Conservation (phyloP, 805 yeast genomes). For the Cyberlindnera saturnus region DNA sequence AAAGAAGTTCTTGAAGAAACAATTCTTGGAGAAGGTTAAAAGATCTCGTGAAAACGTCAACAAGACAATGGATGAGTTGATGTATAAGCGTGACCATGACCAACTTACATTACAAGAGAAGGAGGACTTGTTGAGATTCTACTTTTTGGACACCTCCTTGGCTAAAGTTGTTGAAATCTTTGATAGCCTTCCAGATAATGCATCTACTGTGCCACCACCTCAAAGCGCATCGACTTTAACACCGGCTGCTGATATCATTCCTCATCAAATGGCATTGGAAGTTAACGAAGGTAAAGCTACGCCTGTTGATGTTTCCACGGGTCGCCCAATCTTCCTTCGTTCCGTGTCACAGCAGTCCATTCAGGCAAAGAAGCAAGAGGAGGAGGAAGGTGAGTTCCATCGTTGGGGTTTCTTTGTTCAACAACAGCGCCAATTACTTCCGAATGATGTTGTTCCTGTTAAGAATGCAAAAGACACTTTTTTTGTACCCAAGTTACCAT, state of each 20-base stretch:
- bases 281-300: conserved; percentile 44
- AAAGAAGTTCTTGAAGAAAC: conserved; percentile 31
- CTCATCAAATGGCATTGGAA: conserved; percentile 71
- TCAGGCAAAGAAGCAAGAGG: conserved; percentile 72
- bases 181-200: conserved; percentile 14
- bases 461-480: conserved; percentile 8
- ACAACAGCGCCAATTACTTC: conserved; percentile 40
- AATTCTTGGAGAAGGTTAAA: conserved; percentile 36
- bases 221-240: conserved; percentile 4
- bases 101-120: conserved; percentile 59
- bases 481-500: conserved; percentile 32
- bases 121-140: conserved; percentile 64
- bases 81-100: conserved; percentile 44
- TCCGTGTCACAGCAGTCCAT: conserved; percentile 57
- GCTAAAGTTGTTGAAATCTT: conserved; percentile 43
- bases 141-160: conserved; percentile 64
- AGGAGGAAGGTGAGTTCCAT: conserved; percentile 90
- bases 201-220: conserved; percentile 1
- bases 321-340: conserved; percentile 62
- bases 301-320: conserved; percentile 64
- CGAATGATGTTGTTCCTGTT: conserved; percentile 10
- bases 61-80: conserved; percentile 47
- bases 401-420: conserved; percentile 79
- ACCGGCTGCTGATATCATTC: conserved; percentile 45
- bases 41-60: conserved; percentile 36